phyloP scores from a whole-genome alignment of 257 asterid species.

The Paulownia fortunei region DNA sequence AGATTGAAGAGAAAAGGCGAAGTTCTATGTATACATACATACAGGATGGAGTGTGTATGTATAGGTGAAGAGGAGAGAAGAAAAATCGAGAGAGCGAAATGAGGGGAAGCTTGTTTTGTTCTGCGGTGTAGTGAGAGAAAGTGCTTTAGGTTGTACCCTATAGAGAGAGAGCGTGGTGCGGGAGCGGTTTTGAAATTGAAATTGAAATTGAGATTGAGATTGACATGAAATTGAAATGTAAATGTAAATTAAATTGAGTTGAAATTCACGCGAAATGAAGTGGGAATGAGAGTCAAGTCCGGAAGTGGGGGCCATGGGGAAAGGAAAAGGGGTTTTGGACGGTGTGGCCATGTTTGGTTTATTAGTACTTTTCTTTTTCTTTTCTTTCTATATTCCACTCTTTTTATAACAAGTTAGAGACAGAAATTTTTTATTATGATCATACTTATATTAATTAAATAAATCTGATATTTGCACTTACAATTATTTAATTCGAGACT shows the following conservation, averaged over 20 bases:
- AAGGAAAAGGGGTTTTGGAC: constrained; percentile 24
- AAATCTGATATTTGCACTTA: too few relatives aligned
- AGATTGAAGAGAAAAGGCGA: constrained; percentile 6
- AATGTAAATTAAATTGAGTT: constrained; percentile 25
- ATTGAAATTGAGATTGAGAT: constrained; percentile 21
- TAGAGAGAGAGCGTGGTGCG: constrained; percentile 2
- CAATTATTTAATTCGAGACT: background rate
- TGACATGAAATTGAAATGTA: constrained; percentile 16
- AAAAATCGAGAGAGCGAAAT: constrained; percentile 40
- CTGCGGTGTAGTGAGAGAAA: constrained; percentile 22
- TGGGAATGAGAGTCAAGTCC: constrained; percentile 24
- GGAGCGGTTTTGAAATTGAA: constrained; percentile 24
- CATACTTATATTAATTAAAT: too few relatives aligned
- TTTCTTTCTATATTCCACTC: background rate
- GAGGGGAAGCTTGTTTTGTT: constrained; percentile 29
- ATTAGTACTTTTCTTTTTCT: background rate
- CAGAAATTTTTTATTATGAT: too few relatives aligned
- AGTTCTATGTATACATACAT: background rate
- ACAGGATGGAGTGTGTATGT: constrained; percentile 19
- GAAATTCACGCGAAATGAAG: constrained; percentile 33
- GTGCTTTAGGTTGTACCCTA: constrained; percentile 23
- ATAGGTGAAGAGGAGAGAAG: constrained; percentile 27
- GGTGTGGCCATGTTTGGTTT: constrained; percentile 21
- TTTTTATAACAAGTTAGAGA: background rate
- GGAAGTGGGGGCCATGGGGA: constrained; percentile 26